Evolutionary conservation across 2,329 filamentous ascomycete species (phyloP), one percentile per base, ranked within the genome.

Genomic region (Exophiala xenobiotica): DNA sequence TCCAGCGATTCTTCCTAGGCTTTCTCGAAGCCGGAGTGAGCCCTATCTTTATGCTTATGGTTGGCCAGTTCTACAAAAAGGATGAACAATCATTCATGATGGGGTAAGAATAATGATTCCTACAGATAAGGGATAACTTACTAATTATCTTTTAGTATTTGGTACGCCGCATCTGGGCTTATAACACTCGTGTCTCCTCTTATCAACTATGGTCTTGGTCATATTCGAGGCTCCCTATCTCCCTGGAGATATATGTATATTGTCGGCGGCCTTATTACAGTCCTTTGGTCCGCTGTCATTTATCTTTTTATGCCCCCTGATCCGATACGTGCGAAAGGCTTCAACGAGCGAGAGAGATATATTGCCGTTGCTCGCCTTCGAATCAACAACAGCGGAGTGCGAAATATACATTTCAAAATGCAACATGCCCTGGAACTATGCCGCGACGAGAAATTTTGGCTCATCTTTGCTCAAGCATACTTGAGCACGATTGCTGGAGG

Each of bases 401-500:
- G 37, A 11, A 39, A 39, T 11, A 39, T 18, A 5, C 37, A 39
- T 9, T 39, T 39, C 16, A 39, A 39, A 14, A 39, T 8, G 12
- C 14, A 39, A 7, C 37, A 39, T 14, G 16, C 5, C 16, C n/a
- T 22, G 6, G 37, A 39, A 9, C 9, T 11, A 4, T 22, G 81
- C 0, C 57, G 77, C 1, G 85, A 87, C 58, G 53, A 78, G 44
- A 86, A 86, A 62, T 69, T 84, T 24, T 86, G 80, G 74, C 72
- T 87, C 1, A 68, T 87, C 2, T 76, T 76, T 9, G 59, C 86
- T 14, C 87, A 86, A 75, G 87, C 86, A 82, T 81, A 78, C 1
- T 79, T 82, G 0, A 83, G 82, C 55, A 74, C 87, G 61, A 86
- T 83, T 0, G 79, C 87, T 53, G 88, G 87, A 61, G 85, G 85